Evolutionary conservation across 306 rosid species (phyloP).

Genomic region (Psophocarpus tetragonolobus): DNA sequence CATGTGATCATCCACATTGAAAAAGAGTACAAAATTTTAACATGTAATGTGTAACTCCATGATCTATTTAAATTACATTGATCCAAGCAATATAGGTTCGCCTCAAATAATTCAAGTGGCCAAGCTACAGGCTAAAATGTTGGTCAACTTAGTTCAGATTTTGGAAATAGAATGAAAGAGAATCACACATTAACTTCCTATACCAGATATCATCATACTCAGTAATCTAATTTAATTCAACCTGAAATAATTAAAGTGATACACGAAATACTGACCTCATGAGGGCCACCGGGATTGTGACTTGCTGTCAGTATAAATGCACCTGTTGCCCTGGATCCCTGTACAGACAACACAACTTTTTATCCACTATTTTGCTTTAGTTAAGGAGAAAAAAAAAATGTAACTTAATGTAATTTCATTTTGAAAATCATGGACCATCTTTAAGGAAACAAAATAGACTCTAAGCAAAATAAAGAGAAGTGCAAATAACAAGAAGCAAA

Average conservation of each 20-base stretch:
- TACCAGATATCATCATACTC: constrained; percentile 7
- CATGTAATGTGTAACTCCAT: neutral
- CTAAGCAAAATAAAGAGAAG: neutral
- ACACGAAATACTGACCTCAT: constrained; percentile 60
- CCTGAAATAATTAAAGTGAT: constrained; percentile 23
- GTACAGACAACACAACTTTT: constrained; percentile 34
- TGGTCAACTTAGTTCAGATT: constrained; percentile 9
- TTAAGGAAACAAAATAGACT: neutral
- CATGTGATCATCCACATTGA: neutral
- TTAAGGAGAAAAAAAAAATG: constrained; percentile 1
- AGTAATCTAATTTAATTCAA: constrained; percentile 11
- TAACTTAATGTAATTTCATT: neutral
- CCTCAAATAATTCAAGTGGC: constrained; percentile 3
- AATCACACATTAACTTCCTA: constrained; percentile 11
- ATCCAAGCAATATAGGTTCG: constrained; percentile 2
- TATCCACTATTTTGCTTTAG: neutral
- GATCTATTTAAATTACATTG: neutral
- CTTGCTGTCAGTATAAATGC: constrained; percentile 98
- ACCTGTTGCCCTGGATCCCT: constrained; percentile 95
- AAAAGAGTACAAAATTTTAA: neutral
- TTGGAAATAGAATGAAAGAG: neutral
- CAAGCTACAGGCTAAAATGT: constrained; percentile 13
- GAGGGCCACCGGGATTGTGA: constrained; percentile 99
- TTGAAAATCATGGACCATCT: constrained; percentile 8
- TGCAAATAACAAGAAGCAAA: neutral